phyloP scores from a whole-genome alignment of 805 yeast genomes.

The Ogataea kodamae region DNA sequence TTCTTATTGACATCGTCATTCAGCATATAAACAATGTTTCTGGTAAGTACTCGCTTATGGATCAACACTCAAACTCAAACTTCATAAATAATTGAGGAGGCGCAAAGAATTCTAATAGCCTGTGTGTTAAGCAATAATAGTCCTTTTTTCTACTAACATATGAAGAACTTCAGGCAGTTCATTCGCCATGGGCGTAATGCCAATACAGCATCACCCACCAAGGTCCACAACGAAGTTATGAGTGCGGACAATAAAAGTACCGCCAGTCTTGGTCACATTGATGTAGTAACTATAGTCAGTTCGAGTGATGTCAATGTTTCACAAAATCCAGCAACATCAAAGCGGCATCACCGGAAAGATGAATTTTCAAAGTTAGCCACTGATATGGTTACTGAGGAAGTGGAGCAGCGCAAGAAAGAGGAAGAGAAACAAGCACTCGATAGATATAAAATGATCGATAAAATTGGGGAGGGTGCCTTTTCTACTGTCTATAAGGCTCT shows the following conservation, averaged over 20 bases:
- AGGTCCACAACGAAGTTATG: slow-evolving; percentile 8
- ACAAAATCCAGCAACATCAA: slow-evolving; percentile 4
- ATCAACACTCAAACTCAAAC: too few species aligned
- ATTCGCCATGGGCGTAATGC: slow-evolving; percentile 40
- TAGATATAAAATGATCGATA: slow-evolving; percentile 42
- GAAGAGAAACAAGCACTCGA: slow-evolving; percentile 29
- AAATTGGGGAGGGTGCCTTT: slow-evolving; percentile 61
- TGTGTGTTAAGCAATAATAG: slow-evolving; percentile 6
- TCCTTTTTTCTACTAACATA: too few species aligned
- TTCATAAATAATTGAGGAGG: too few species aligned
- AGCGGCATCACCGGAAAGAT: slow-evolving; percentile 22
- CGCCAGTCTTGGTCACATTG: slow-evolving; percentile 1
- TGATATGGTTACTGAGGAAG: slow-evolving; percentile 33
- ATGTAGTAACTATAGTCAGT: neutral
- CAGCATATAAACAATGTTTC: too few species aligned
- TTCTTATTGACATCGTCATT: too few species aligned
- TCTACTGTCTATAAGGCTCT: slow-evolving; percentile 51
- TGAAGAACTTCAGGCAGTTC: slow-evolving; percentile 39
- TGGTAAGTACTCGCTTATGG: too few species aligned
- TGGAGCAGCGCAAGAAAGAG: slow-evolving; percentile 19
- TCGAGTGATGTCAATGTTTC: slow-evolving; percentile 4
- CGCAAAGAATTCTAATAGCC: too few species aligned
- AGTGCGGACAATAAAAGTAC: slow-evolving; percentile 8
- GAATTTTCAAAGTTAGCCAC: slow-evolving; percentile 32
- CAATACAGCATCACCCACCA: slow-evolving; percentile 9